These are phyloP conservation scores for Lentinula boryana DNA, from an alignment of 768 basidiomycete species.

Conservation along the genomic window DNA sequence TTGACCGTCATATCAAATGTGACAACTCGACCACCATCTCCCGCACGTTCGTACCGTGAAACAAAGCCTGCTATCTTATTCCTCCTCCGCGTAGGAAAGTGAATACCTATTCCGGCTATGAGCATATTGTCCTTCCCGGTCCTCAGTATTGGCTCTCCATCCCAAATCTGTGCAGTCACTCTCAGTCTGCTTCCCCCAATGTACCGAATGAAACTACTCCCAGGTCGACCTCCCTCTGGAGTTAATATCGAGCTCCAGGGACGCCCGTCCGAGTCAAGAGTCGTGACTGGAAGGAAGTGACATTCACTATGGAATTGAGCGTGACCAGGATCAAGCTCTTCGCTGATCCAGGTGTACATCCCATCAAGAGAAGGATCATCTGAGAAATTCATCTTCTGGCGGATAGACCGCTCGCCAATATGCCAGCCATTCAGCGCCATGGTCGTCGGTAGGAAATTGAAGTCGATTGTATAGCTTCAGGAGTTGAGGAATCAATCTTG, in stretches of 20 bases:
- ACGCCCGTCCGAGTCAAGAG: slow-evolving; percentile 40
- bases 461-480: not conserved
- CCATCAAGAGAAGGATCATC: slow-evolving; percentile 24
- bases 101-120: slow-evolving; percentile 55
- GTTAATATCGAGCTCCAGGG: slow-evolving; percentile 60
- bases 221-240: slow-evolving; percentile 31
- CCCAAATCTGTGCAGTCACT: slow-evolving; percentile 35
- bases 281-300: slow-evolving; percentile 52
- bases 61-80: slow-evolving; percentile 58
- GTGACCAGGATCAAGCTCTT: slow-evolving; percentile 45
- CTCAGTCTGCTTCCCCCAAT: slow-evolving; percentile 29
- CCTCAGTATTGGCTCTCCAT: slow-evolving; percentile 47
- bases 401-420: slow-evolving; percentile 45
- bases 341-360: slow-evolving; percentile 33
- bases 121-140: slow-evolving; percentile 29
- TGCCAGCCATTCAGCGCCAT: slow-evolving; percentile 40
- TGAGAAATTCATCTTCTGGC: slow-evolving; percentile 37
- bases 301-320: slow-evolving; percentile 41
- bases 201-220: slow-evolving; percentile 34
- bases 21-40: slow-evolving; percentile 16
- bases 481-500: not conserved
- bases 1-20: slow-evolving; percentile 41
- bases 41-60: slow-evolving; percentile 20
- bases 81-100: slow-evolving; percentile 48
- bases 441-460: not conserved